phyloP scores from a whole-genome alignment of 1,284 basidiomycete genomes.

The Marasmius tenuissimus region DNA sequence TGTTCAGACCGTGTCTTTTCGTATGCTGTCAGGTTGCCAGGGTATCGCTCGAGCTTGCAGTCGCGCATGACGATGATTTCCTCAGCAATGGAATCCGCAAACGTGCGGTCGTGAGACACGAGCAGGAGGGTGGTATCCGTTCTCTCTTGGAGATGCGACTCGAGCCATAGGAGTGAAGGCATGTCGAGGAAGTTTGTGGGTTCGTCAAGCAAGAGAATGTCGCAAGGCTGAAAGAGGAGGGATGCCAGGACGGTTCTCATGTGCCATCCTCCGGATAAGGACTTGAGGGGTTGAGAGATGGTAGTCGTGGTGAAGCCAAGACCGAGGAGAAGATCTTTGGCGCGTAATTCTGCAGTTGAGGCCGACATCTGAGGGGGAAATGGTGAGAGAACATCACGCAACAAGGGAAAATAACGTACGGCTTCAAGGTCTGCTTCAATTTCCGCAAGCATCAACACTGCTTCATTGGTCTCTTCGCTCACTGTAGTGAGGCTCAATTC shows the following conservation, averaged over 20 bases:
- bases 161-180: constrained; percentile 72
- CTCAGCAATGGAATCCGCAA: constrained; percentile 65
- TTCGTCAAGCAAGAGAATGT: constrained; percentile 41
- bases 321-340: constrained; percentile 57
- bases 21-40: constrained; percentile 61
- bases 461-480: constrained; percentile 16
- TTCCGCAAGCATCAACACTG: constrained; percentile 35
- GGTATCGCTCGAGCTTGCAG: constrained; percentile 57
- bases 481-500: background rate
- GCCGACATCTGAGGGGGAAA: constrained; percentile 26
- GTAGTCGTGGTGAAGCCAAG: constrained; percentile 61
- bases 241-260: constrained; percentile 74
- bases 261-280: constrained; percentile 72
- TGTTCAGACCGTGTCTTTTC: constrained; percentile 53
- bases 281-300: constrained; percentile 44
- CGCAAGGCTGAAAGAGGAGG: constrained; percentile 72
- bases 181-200: constrained; percentile 54
- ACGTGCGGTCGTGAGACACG: constrained; percentile 72
- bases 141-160: constrained; percentile 51
- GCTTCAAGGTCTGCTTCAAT: constrained; percentile 38
- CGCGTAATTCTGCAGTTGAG: constrained; percentile 53
- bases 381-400: constrained; percentile 11
- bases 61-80: constrained; percentile 68
- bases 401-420: constrained; percentile 20
- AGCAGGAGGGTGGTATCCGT: constrained; percentile 57